phyloP scores from a whole-genome alignment of 2,329 filamentous ascomycete species.

The Cercospora citrullina region DNA sequence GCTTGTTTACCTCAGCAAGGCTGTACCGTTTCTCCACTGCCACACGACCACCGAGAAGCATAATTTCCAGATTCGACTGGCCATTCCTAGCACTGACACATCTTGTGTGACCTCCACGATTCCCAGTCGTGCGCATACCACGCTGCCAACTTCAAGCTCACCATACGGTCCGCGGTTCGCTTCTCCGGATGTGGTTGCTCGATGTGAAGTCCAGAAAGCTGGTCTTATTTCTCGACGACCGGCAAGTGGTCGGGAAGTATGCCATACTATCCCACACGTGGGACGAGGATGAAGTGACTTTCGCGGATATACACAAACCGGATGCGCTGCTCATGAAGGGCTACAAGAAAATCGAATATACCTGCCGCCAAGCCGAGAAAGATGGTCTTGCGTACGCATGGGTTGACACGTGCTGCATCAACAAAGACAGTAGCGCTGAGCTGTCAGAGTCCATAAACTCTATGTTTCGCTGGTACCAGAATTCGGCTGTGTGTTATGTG shows the following conservation, averaged over 20 bases:
- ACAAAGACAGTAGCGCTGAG: conserved; percentile 27
- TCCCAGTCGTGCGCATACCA: too few relatives aligned
- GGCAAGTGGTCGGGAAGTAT: conserved; percentile 1
- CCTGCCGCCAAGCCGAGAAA: conserved; percentile 11
- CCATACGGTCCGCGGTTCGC: too few relatives aligned
- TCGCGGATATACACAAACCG: conserved; percentile 11
- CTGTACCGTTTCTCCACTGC: not conserved
- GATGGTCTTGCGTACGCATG: conserved; percentile 25
- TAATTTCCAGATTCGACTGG: too few relatives aligned
- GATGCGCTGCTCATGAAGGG: not conserved
- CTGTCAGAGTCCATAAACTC: conserved; percentile 19
- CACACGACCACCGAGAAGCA: not conserved
- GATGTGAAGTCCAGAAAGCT: conserved; percentile 7
- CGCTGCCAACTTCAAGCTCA: too few relatives aligned
- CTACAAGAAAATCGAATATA: conserved; percentile 20
- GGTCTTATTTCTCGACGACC: conserved; percentile 12
- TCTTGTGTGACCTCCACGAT: not conserved
- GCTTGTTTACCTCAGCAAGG: not conserved
- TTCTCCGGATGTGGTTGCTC: conserved; percentile 11
- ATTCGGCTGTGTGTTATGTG: conserved; percentile 23
- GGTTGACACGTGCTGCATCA: conserved; percentile 30
- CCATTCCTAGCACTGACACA: too few relatives aligned
- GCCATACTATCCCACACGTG: conserved; percentile 23
- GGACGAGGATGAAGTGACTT: conserved; percentile 17
- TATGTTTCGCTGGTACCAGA: conserved; percentile 31